These are phyloP conservation scores for Petunia secreta DNA, from an alignment of 257 asterid species.

Conservation along the genomic window DNA sequence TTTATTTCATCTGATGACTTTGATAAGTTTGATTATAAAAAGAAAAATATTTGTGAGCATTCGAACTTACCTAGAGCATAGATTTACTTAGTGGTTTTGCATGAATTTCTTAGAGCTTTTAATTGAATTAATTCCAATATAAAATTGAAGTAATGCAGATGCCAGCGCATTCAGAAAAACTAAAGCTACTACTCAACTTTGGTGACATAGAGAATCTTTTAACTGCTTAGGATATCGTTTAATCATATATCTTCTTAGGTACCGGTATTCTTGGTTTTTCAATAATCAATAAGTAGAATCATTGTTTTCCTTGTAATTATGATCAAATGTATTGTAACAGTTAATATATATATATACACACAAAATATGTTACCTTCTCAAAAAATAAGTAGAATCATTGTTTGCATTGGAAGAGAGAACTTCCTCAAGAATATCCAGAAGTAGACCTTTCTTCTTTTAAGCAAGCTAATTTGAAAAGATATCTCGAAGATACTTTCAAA, in stretches of 20 bases:
- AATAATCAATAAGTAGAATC: not conserved
- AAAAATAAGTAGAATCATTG: not conserved
- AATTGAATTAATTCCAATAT: not conserved
- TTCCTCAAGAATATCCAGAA: not conserved
- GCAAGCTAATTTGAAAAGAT: not conserved
- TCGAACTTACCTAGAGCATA: no score
- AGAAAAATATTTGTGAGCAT: no score
- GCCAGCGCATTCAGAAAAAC: not conserved
- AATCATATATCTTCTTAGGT: conserved; percentile 9
- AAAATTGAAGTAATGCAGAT: conserved; percentile 4
- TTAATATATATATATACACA: no score
- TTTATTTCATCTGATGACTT: no score
- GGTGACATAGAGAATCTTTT: not conserved
- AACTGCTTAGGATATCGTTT: not conserved
- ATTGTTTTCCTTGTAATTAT: not conserved
- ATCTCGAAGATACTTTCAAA: not conserved
- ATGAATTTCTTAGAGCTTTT: conserved; percentile 16
- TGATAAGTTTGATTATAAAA: no score
- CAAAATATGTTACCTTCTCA: no score
- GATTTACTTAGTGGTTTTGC: not conserved
- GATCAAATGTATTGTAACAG: no score
- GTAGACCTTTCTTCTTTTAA: not conserved
- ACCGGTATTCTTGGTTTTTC: not conserved
- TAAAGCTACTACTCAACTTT: not conserved
- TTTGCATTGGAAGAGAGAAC: not conserved